Evolutionary conservation across 2,329 filamentous ascomycete species (phyloP).

Genomic region (Ophiocordyceps camponoti-floridani): DNA sequence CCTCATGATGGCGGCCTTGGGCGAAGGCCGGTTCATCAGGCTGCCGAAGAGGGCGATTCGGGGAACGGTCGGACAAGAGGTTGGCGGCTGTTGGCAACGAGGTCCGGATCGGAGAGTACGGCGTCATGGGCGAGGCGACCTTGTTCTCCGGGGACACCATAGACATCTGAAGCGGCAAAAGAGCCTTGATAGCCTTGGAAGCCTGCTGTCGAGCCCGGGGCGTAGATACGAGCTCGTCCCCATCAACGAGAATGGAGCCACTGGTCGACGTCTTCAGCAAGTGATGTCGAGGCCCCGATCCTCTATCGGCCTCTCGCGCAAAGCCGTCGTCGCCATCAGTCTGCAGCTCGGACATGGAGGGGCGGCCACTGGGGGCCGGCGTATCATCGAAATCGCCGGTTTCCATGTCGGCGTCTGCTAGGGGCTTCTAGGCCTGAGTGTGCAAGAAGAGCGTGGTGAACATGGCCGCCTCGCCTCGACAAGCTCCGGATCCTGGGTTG

Average conservation of each 20-base stretch:
- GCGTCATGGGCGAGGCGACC: background rate
- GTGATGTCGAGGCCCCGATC: conserved; percentile 5
- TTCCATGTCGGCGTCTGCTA: conserved; percentile 5
- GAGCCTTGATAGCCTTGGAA: background rate
- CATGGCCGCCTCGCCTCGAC: background rate
- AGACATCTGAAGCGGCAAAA: background rate
- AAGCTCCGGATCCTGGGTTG: background rate
- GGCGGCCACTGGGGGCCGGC: conserved; percentile 12
- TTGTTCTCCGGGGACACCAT: conserved; percentile 3
- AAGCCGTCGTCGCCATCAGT: conserved; percentile 2
- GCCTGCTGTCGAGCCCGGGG: background rate
- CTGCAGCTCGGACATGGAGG: conserved; percentile 9
- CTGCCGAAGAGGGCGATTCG: background rate
- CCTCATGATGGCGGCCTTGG: background rate
- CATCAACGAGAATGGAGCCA: conserved; percentile 5
- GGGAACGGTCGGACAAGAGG: background rate
- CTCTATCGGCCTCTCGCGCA: conserved; percentile 1
- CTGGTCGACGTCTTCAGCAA: conserved; percentile 8
- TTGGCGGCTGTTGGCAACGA: too few species aligned
- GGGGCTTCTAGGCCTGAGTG: conserved; percentile 5
- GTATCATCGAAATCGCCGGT: conserved; percentile 14
- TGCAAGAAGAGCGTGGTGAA: conserved; percentile 8
- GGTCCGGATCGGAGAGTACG: background rate
- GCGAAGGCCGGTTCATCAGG: background rate
- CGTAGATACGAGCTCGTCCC: conserved; percentile 4